These are phyloP conservation scores for Hypoxylon perforatum DNA, from an alignment of 495 filamentous ascomycete genomes.

Conservation along the genomic window DNA sequence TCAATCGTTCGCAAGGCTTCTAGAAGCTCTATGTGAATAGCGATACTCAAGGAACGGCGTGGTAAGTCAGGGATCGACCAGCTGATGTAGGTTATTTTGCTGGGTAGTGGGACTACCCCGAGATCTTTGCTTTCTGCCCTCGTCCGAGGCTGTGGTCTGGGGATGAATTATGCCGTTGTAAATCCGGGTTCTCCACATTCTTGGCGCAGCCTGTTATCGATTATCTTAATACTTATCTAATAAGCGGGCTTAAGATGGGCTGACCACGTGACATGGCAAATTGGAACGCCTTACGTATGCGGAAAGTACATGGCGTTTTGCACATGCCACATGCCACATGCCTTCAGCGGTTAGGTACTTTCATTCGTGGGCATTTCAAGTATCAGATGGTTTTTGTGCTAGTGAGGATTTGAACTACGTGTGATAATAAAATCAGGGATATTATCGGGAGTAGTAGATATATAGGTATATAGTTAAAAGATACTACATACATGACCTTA, in stretches of 20 bases:
- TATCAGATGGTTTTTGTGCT: too few relatives aligned
- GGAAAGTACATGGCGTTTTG: conserved; percentile 22
- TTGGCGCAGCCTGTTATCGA: conserved; percentile 28
- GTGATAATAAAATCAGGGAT: too few relatives aligned
- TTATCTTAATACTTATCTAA: conserved; percentile 5
- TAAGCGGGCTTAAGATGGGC: background rate
- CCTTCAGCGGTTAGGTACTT: background rate
- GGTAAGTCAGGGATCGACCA: background rate
- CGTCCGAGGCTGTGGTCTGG: conserved; percentile 17
- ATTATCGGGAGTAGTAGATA: too few relatives aligned
- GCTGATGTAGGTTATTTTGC: background rate
- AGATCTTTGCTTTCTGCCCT: background rate
- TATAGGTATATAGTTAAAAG: too few relatives aligned
- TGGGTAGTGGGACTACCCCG: conserved; percentile 14
- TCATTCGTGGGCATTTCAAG: background rate
- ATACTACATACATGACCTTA: too few relatives aligned
- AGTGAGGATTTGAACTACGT: too few relatives aligned
- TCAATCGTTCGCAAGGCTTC: background rate
- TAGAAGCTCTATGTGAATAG: background rate
- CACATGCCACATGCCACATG: conserved; percentile 7
- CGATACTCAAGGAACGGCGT: background rate
- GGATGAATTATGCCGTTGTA: conserved; percentile 31
- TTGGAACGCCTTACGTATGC: background rate
- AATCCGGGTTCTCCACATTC: conserved; percentile 23
- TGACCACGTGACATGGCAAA: conserved; percentile 34